A percentile compares a stretch with the other conserved stretches of the same genome.
Conservation (phyloP, 75 land plant genomes). For the Adiantum capillusveneris region DNA sequence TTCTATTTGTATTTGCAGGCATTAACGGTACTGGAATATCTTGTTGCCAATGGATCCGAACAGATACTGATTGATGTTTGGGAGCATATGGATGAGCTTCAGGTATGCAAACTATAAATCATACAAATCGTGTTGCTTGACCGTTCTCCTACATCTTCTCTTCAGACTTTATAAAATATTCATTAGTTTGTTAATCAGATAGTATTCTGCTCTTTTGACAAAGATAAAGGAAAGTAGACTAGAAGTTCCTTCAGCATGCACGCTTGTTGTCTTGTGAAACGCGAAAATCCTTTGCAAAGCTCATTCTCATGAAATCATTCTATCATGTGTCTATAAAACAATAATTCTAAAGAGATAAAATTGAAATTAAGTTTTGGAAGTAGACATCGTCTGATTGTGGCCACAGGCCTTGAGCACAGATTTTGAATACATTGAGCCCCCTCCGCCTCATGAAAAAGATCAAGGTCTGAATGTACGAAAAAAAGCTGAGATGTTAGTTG, state of each 20-base stretch:
- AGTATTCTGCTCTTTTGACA: no score
- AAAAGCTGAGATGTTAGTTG: conserved; percentile 53
- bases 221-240: no score
- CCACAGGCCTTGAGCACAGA: conserved; percentile 17
- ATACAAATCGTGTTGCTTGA: no score
- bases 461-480: conserved; percentile 72
- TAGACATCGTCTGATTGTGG: no score
- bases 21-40: conserved; percentile 11
- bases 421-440: conserved; percentile 61
- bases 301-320: no score
- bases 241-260: no score
- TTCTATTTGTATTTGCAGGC: conserved; percentile 1
- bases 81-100: conserved; percentile 22
- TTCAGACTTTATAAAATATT: no score
- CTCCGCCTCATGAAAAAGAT: conserved; percentile 51
- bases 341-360: not conserved
- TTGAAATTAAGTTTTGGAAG: not conserved
- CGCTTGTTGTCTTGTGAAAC: no score
- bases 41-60: conserved; percentile 28
- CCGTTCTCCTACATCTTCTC: no score
- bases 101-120: no score
- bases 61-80: conserved; percentile 23
- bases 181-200: no score
- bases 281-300: no score
- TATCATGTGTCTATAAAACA: not conserved